These are phyloP conservation scores for Penicillium nordicum DNA, from an alignment of 2,329 filamentous ascomycete species.

Conservation along the genomic window DNA sequence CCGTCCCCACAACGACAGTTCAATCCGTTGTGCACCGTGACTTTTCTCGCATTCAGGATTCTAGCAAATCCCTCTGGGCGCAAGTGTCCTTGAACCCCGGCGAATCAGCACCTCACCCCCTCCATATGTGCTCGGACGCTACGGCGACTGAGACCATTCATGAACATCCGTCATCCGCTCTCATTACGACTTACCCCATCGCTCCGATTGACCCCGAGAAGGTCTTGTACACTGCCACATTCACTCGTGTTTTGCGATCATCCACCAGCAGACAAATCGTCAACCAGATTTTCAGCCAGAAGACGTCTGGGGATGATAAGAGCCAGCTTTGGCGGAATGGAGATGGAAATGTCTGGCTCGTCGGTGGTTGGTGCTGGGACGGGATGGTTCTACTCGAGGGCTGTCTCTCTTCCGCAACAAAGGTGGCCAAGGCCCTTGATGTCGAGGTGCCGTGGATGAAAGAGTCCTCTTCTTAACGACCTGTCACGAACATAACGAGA, in stretches of 20 bases:
- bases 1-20: slow-evolving; percentile 41
- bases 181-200: slow-evolving; percentile 8
- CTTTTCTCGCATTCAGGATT: slow-evolving; percentile 11
- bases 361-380: slow-evolving; percentile 63
- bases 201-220: slow-evolving; percentile 5
- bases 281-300: slow-evolving; percentile 1
- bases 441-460: slow-evolving; percentile 42
- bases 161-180: slow-evolving; percentile 6
- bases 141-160: slow-evolving; percentile 3
- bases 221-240: slow-evolving; percentile 7
- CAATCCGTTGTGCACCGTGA: slow-evolving; percentile 37
- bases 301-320: not conserved
- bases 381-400: slow-evolving; percentile 62
- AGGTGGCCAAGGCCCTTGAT: slow-evolving; percentile 52
- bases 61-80: slow-evolving; percentile 6
- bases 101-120: slow-evolving; percentile 1
- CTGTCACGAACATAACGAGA: not conserved
- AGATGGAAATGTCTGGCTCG: slow-evolving; percentile 53
- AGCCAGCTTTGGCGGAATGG: slow-evolving; percentile 51
- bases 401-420: slow-evolving; percentile 58
- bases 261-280: slow-evolving; percentile 7
- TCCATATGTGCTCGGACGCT: slow-evolving; percentile 6
- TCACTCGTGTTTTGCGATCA: slow-evolving; percentile 10
- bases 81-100: not conserved
- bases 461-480: not conserved